A percentile compares a stretch with the other conserved stretches of the same genome.
Evolutionary conservation across 139 green algal genomes (phyloP).

Genomic region (Volvox africanus): DNA sequence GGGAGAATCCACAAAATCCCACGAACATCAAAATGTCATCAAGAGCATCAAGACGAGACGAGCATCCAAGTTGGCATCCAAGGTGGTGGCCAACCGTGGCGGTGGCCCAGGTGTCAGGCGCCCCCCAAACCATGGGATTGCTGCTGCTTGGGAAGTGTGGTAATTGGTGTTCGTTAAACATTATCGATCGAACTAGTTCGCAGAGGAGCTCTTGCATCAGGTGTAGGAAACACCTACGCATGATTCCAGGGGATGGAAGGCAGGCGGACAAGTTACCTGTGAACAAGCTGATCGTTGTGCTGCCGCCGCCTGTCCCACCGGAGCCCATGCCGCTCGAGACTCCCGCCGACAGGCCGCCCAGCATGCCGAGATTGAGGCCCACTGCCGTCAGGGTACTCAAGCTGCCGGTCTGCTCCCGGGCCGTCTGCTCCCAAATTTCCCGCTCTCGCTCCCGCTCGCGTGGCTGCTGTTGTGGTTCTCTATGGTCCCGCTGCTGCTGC

Average conservation of each 20-base stretch:
- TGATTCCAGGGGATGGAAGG: no score
- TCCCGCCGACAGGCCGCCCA: not conserved
- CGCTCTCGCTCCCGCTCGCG: not conserved
- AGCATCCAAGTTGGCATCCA: no score
- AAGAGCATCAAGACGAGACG: no score
- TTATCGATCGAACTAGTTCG: not conserved
- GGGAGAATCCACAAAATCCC: no score
- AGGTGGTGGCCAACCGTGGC: no score
- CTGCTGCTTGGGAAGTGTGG: no score
- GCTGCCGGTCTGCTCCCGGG: constrained; percentile 1
- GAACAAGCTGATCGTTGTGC: not conserved
- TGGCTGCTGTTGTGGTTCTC: not conserved
- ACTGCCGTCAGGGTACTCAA: not conserved
- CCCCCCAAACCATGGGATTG: no score
- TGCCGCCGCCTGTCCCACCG: not conserved
- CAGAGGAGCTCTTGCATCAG: not conserved
- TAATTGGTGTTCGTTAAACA: no score
- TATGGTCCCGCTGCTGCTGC: constrained; percentile 10
- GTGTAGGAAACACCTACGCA: not conserved
- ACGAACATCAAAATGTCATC: no score
- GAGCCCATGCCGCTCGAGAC: not conserved
- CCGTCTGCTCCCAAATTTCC: not conserved
- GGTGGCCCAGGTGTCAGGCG: no score
- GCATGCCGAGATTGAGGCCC: not conserved
- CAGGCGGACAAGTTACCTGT: not conserved